These are phyloP conservation scores for Smithsoniella earleae DNA, from an alignment of 163 green algal species.

Conservation along the genomic window DNA sequence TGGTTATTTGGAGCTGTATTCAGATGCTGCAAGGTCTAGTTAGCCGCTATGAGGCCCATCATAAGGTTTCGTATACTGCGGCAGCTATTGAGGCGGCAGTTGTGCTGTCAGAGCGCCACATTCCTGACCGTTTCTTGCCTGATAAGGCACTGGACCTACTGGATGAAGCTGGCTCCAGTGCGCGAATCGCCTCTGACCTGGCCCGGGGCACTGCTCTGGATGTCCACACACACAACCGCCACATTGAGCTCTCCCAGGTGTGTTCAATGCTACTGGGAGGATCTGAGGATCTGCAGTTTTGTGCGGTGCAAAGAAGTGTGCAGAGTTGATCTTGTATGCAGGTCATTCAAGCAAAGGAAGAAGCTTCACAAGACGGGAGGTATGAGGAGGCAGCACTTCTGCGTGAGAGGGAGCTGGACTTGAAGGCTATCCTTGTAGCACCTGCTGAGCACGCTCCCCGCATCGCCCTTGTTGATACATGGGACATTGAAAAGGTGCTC, in stretches of 20 bases:
- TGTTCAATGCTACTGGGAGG: no score
- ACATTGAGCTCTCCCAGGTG: slow-evolving; percentile 21
- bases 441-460: slow-evolving; percentile 32
- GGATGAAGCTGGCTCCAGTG: slow-evolving; percentile 80
- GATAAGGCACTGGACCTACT: slow-evolving; percentile 96
- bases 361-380: slow-evolving; percentile 53
- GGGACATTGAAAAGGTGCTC: slow-evolving; percentile 62
- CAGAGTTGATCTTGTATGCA: no score
- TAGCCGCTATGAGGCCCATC: slow-evolving; percentile 76
- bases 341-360: slow-evolving; percentile 64
- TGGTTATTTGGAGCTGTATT: neutral
- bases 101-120: slow-evolving; percentile 65
- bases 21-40: slow-evolving; percentile 56
- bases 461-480: slow-evolving; percentile 55
- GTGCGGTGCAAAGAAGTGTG: no score
- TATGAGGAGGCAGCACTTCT: slow-evolving; percentile 79
- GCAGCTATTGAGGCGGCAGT: slow-evolving; percentile 75
- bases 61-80: slow-evolving; percentile 60
- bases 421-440: slow-evolving; percentile 51
- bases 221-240: slow-evolving; percentile 1
- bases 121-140: slow-evolving; percentile 73
- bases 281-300: no score
- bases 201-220: slow-evolving; percentile 37
- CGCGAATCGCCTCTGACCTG: slow-evolving; percentile 64
- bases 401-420: slow-evolving; percentile 48